Evolutionary conservation across 2,329 filamentous ascomycete species (phyloP).

Genomic region (Pseudogymnoascus sp.): DNA sequence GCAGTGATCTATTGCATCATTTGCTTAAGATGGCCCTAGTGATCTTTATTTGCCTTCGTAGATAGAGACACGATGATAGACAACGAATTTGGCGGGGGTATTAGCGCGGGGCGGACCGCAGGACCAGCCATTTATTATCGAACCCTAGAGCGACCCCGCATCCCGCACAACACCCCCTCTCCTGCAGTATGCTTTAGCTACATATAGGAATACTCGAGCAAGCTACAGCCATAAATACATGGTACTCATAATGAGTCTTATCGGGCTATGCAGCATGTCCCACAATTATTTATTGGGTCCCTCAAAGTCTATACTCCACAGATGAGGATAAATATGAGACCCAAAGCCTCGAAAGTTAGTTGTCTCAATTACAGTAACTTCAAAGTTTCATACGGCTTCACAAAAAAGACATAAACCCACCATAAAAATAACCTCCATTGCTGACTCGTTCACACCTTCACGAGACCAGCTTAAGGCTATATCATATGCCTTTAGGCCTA

Average conservation of each 20-base stretch:
- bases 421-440: not conserved
- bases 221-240: not conserved
- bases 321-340: not conserved
- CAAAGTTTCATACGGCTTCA: not conserved
- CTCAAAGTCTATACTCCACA: not conserved
- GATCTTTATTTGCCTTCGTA: not conserved
- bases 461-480: not conserved
- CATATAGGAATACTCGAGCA: not conserved
- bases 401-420: not conserved
- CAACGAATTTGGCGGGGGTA: not conserved
- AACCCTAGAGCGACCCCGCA: not conserved
- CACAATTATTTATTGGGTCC: not conserved
- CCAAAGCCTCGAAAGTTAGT: not conserved
- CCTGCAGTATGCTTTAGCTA: not conserved
- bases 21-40: not conserved
- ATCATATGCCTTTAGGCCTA: slow-evolving; percentile 9
- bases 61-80: not conserved
- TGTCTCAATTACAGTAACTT: not conserved
- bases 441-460: not conserved
- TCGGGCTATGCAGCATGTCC: not conserved
- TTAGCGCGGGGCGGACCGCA: not conserved
- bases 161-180: not conserved
- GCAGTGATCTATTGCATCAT: not conserved
- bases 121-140: not conserved
- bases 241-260: slow-evolving; percentile 2